Evolutionary conservation across 2,329 filamentous ascomycete species (phyloP).

Genomic region (Fusarium sp.): DNA sequence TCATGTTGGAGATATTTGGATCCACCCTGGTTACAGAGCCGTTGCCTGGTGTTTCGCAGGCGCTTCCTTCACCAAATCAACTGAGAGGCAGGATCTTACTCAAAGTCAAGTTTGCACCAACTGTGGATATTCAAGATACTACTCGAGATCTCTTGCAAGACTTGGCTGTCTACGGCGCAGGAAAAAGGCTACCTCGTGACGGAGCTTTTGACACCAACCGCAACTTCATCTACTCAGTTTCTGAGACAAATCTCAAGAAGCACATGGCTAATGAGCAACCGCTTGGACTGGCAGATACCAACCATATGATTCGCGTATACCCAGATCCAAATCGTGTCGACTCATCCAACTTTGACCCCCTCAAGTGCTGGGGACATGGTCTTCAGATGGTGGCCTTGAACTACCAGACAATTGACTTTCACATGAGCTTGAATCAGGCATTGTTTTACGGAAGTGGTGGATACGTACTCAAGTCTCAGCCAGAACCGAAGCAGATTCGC

Average conservation of each 20-base stretch:
- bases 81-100: constrained; percentile 18
- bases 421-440: constrained; percentile 17
- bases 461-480: constrained; percentile 6
- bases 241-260: constrained; percentile 15
- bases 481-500: not conserved
- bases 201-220: not conserved
- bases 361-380: constrained; percentile 22
- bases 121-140: fast-evolving
- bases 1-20: constrained; percentile 21
- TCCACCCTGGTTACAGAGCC: not conserved
- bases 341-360: constrained; percentile 29
- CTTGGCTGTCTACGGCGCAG: constrained; percentile 28
- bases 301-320: constrained; percentile 26
- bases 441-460: constrained; percentile 22
- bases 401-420: constrained; percentile 20
- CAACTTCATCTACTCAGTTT: constrained; percentile 30
- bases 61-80: constrained; percentile 9
- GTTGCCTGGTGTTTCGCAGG: fast-evolving
- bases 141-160: constrained; percentile 8
- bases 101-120: constrained; percentile 14
- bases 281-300: not conserved
- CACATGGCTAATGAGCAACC: not conserved
- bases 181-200: not conserved
- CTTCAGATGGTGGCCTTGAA: constrained; percentile 36
- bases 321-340: constrained; percentile 32